A percentile compares a stretch with the other conserved stretches of the same genome.
Evolutionary conservation across 2,329 filamentous ascomycete species (phyloP).

Genomic region (Arthrobotrys megalospora): DNA sequence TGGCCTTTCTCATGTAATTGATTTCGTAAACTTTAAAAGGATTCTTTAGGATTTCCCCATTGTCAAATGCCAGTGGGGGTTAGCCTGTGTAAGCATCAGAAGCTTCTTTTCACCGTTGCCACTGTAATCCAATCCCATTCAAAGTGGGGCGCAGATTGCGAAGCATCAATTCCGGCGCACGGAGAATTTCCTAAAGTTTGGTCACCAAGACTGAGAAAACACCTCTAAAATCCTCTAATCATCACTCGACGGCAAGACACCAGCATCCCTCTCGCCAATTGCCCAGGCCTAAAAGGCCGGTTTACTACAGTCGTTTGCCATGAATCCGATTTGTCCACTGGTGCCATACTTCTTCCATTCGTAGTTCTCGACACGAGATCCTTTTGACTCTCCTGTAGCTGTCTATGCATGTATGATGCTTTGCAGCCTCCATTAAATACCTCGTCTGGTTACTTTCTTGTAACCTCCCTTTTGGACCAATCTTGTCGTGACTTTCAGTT

Average conservation of each 20-base stretch:
- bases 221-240: conserved; percentile 49
- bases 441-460: conserved; percentile 42
- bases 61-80: conserved; percentile 21
- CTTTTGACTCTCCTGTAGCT: conserved; percentile 16
- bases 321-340: conserved; percentile 48
- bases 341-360: conserved; percentile 28
- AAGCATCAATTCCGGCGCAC: conserved; percentile 45
- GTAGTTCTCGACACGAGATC: conserved; percentile 52
- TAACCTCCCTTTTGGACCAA: conserved; percentile 27
- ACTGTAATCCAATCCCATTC: conserved; percentile 18
- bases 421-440: conserved; percentile 59
- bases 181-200: conserved; percentile 58
- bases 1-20: conserved; percentile 27
- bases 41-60: neutral
- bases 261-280: conserved; percentile 27
- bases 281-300: conserved; percentile 33
- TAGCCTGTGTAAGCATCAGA: conserved; percentile 1
- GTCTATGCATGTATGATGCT: conserved; percentile 50
- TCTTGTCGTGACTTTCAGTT: conserved; percentile 37
- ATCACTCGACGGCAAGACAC: conserved; percentile 49
- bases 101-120: conserved; percentile 34
- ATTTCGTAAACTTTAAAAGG: conserved; percentile 51
- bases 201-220: neutral
- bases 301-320: conserved; percentile 44
- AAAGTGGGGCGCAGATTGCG: conserved; percentile 24